Evolutionary conservation across 805 yeast species (phyloP).

Genomic region (Starmerella davenportii): DNA sequence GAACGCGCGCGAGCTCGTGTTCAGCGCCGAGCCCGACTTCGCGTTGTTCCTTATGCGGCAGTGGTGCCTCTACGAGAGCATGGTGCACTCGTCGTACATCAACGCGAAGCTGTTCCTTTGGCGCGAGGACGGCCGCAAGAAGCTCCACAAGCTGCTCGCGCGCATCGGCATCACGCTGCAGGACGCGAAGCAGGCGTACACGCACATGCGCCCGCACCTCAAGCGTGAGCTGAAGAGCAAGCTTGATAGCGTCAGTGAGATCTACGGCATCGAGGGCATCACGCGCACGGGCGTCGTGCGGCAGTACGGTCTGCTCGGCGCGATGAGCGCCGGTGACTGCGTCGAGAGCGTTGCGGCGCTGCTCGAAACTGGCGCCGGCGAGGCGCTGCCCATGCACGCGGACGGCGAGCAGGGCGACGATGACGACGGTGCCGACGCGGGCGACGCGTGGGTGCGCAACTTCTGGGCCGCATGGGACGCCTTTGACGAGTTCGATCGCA

Average conservation of each 20-base stretch:
- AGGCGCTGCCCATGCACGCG: not conserved
- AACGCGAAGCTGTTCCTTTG: conserved; percentile 74
- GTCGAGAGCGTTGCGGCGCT: conserved; percentile 78
- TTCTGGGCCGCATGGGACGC: conserved; percentile 58
- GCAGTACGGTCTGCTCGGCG: conserved; percentile 73
- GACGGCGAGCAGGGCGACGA: conserved; percentile 7
- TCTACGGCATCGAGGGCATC: conserved; percentile 67
- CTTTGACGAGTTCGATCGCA: conserved; percentile 32
- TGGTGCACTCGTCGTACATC: conserved; percentile 77
- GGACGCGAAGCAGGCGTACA: conserved; percentile 84
- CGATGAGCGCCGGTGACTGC: conserved; percentile 78
- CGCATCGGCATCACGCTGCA: conserved; percentile 85
- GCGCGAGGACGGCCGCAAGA: conserved; percentile 80
- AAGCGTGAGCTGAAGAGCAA: conserved; percentile 56
- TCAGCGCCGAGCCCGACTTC: conserved; percentile 56
- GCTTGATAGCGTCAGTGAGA: conserved; percentile 49
- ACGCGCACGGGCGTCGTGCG: conserved; percentile 74
- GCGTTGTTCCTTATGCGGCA: conserved; percentile 72
- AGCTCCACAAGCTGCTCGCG: conserved; percentile 80
- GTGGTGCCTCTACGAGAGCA: conserved; percentile 83
- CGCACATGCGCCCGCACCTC: conserved; percentile 64
- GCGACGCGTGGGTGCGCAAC: conserved; percentile 52
- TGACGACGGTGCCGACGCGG: not conserved
- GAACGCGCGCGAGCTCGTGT: not conserved
- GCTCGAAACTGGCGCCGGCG: conserved; percentile 31